phyloP scores from a whole-genome alignment of 345 rosid genomes.

The Gossypium rotundifolium region DNA sequence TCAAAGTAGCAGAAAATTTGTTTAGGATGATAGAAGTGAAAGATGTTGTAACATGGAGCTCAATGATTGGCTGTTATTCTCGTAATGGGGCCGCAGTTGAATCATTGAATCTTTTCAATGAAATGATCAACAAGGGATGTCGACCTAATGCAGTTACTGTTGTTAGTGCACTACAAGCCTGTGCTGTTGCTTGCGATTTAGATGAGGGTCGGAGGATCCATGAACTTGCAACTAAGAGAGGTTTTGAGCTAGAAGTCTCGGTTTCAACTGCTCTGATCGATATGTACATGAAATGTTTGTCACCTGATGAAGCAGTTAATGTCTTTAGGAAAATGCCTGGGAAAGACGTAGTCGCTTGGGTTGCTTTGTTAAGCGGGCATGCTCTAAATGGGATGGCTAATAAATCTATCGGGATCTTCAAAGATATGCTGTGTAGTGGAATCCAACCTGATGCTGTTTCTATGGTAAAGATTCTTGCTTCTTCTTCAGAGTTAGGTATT shows the following conservation, averaged over 20 bases:
- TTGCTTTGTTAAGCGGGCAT: conserved; percentile 47
- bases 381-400: conserved; percentile 43
- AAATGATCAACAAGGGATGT: conserved; percentile 34
- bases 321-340: conserved; percentile 40
- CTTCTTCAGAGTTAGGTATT: conserved; percentile 45
- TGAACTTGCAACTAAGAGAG: conserved; percentile 33
- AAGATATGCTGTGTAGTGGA: conserved; percentile 33
- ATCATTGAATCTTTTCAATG: conserved; percentile 33
- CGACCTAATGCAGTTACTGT: conserved; percentile 38
- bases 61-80: conserved; percentile 38
- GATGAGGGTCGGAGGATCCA: conserved; percentile 45
- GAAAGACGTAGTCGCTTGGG: conserved; percentile 61
- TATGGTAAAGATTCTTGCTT: conserved; percentile 46
- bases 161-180: conserved; percentile 42
- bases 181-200: conserved; percentile 35
- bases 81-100: conserved; percentile 29
- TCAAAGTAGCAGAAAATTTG: conserved; percentile 27
- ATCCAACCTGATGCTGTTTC: conserved; percentile 50
- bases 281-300: conserved; percentile 57
- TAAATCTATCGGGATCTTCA: conserved; percentile 34
- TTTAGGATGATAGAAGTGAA: conserved; percentile 35
- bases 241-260: conserved; percentile 32
- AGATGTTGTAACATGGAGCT: conserved; percentile 60
- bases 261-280: conserved; percentile 50
- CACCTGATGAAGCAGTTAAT: conserved; percentile 38